Base-by-base conservation (phyloP, 441 rosid species). In the Corymbia citriodora region DNA sequence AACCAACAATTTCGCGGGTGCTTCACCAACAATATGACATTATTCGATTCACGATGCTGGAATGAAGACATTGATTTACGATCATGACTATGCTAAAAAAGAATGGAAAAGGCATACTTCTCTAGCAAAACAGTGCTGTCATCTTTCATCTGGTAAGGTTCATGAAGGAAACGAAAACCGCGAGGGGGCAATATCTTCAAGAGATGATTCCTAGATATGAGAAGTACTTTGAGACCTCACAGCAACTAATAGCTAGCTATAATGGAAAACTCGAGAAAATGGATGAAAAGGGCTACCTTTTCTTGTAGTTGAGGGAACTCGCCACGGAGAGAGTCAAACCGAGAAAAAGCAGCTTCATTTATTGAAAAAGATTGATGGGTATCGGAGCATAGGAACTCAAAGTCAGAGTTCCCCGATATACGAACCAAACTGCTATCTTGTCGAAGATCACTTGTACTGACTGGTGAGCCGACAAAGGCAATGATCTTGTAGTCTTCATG, bases 391-490 rank as follows among this genome's bases (percentile, higher is more conserved):
- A 89, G 92, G 92, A 94, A 96, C 11, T 91, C 92, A 87, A 95
- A 92, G 57, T 89, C 92, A 49, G 93, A 86, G 15, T 88, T 87
- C 89, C 91, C 91, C 48, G 87, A 74, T 55, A 93, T 93, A 55
- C 23, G 59, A 55, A 92, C 90, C 92, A 93, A 17, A 33, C 91
- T 90, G 31, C 81, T 55, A 36, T 52, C 72, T 50, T 89, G 88
- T 89, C 48, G 82, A 87, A 93, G 91, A 81, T 72, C 89, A 61
- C 52, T 19, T 53, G 55, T 88, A 55, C 9, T 53, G 48, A 27
- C 55, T 29, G 93, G 91, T 16, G 95, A 91, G 27, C 93, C 90
- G 8, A 29, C 92, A 72, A 97, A 95, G 82, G 94, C 97, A 14
- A 95, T 89, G 86, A 95, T 23, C 3, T 89, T 91, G 55, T 9